Evolutionary conservation across 2,329 filamentous ascomycete genomes (phyloP).

Genomic region (Fusarium incarnatum): DNA sequence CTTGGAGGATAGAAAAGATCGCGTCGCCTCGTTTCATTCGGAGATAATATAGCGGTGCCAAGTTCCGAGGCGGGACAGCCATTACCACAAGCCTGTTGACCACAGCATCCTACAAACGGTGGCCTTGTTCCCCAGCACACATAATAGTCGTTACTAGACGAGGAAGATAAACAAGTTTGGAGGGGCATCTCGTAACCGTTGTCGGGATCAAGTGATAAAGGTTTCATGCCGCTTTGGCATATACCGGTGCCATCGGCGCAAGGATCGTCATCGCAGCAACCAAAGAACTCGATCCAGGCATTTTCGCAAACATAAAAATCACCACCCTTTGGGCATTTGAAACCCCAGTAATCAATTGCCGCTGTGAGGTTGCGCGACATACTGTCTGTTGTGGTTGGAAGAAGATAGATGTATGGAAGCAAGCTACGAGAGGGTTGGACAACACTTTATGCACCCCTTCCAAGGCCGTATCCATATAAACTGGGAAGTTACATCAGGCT

Average conservation of each 20-base stretch:
- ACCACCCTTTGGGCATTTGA: not conserved
- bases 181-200: not conserved
- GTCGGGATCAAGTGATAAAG: not conserved
- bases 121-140: not conserved
- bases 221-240: not conserved
- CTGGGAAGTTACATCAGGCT: not conserved
- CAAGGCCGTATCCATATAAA: too few relatives aligned
- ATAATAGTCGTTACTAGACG: not conserved
- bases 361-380: not conserved
- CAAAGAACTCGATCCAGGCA: not conserved
- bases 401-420: accelerated
- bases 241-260: not conserved
- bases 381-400: accelerated
- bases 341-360: not conserved
- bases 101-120: not conserved
- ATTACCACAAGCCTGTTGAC: not conserved
- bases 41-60: not conserved
- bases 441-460: not conserved
- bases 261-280: not conserved
- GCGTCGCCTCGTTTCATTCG: not conserved
- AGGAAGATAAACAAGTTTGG: not conserved
- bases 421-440: accelerated
- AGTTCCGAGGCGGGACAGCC: not conserved
- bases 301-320: not conserved
- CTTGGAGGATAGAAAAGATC: not conserved